Conservation (phyloP, 2,329 filamentous ascomycete genomes). For the Dothistroma pini region DNA sequence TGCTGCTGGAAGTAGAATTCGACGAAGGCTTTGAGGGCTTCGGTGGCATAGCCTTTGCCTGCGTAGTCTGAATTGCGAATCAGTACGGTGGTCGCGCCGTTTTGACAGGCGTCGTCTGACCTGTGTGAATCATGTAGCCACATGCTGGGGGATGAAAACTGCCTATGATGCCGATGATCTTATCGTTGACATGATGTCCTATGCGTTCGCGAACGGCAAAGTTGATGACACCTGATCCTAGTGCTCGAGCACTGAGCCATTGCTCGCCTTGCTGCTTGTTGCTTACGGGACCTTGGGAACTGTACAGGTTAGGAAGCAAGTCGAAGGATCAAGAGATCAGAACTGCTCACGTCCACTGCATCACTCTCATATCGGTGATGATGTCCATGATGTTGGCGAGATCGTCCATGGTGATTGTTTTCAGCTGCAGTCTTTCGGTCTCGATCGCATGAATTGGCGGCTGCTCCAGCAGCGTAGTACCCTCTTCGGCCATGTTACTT, state of each 20-base stretch:
- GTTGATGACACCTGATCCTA: constrained; percentile 50
- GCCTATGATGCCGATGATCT: constrained; percentile 46
- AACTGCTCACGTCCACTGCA: constrained; percentile 55
- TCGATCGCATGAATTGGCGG: constrained; percentile 16
- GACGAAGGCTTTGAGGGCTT: constrained; percentile 42
- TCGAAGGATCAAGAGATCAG: constrained; percentile 34
- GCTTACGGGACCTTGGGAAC: constrained; percentile 16
- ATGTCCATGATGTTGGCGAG: constrained; percentile 41
- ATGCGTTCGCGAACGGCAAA: constrained; percentile 50
- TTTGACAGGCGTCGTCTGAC: constrained; percentile 19
- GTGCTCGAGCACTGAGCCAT: constrained; percentile 40
- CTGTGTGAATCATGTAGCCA: constrained; percentile 43
- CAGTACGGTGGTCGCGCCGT: neutral
- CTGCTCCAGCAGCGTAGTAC: constrained; percentile 12
- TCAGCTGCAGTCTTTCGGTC: constrained; percentile 20
- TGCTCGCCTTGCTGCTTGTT: constrained; percentile 24
- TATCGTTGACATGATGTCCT: constrained; percentile 57
- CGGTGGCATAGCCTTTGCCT: constrained; percentile 43
- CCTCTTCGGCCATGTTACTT: constrained; percentile 1
- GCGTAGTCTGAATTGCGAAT: constrained; percentile 16
- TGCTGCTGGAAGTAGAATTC: constrained; percentile 40
- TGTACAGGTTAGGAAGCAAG: constrained; percentile 46
- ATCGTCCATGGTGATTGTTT: constrained; percentile 21
- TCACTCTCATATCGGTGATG: constrained; percentile 58
- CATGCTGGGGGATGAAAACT: constrained; percentile 41